A percentile compares a stretch with the other conserved stretches of the same genome.
phyloP scores from a whole-genome alignment of 1,284 basidiomycete species.

The Paramarasmius palmivorus region DNA sequence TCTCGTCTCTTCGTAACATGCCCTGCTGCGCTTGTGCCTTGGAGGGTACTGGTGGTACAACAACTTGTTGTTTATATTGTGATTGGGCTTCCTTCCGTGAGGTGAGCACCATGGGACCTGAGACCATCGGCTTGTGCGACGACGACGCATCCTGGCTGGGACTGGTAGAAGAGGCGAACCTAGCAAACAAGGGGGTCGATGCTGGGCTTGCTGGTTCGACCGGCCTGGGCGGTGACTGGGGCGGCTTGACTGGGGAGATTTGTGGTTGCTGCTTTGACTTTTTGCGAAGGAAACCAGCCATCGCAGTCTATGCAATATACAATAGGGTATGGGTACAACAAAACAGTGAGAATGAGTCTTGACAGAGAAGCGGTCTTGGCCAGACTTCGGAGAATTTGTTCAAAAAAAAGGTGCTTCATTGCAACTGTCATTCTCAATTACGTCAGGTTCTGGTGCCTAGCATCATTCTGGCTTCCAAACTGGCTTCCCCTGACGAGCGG shows the following conservation, averaged over 20 bases:
- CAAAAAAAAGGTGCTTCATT: not conserved
- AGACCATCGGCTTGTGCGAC: constrained; percentile 7
- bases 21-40: no score
- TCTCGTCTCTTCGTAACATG: no score
- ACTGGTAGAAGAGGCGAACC: constrained; percentile 28
- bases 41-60: no score
- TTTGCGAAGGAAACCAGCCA: constrained; percentile 58
- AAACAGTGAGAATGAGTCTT: not conserved
- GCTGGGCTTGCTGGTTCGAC: constrained; percentile 17
- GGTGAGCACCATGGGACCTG: constrained; percentile 13
- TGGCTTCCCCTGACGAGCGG: no score
- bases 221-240: constrained; percentile 17
- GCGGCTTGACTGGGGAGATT: constrained; percentile 20
- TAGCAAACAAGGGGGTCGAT: constrained; percentile 40
- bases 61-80: not conserved
- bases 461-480: no score
- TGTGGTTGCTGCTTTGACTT: constrained; percentile 28
- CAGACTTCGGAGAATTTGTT: not conserved
- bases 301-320: constrained; percentile 20
- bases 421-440: no score
- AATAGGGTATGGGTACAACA: not conserved
- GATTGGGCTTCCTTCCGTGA: constrained; percentile 27
- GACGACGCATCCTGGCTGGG: constrained; percentile 10
- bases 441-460: no score
- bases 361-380: no score